Base-by-base conservation (phyloP, 2,329 filamentous ascomycete genomes). In the Cercospora zeae-maydis region DNA sequence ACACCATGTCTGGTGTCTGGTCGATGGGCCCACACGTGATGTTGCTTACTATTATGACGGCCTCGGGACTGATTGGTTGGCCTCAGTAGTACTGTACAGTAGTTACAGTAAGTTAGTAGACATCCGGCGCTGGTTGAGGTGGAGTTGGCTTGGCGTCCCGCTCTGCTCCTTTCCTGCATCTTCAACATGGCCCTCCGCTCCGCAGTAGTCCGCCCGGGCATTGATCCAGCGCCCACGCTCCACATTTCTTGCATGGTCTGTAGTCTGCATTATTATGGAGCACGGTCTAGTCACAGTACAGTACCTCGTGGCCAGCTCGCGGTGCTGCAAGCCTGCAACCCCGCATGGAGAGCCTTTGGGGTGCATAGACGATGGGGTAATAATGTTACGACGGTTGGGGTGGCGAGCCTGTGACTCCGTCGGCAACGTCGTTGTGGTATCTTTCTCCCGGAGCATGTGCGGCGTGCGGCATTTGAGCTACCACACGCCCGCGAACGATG, bases 271-370 rank as follows among this genome's bases (percentile, higher is more conserved):
- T 19, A 45, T 4, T 14, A 42, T 53, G 45, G 33, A 24, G 30
- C 42, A 51, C 49, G 49, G 30, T 59, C 57, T 37, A 21, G 49
- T 21, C 49, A n/a, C n/a, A n/a, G n/a, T n/a, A n/a, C n/a, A n/a
- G n/a, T n/a, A n/a, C 58, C 49, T 53, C 49, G 47, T 54, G 45
- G 27, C 24, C 16, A 31, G 36, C 47, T 33, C 58, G 47, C 53
- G 58, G 45, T 24, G 27, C 30, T 14, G 27, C 24, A 27, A 27
- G n/a, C n/a, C n/a, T n/a, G n/a, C 31, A 59, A 45, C 47, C 58
- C 58, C 37, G 37, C 39, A 36, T 60, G 58, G 58, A 54, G 58
- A 49, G 56, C 56, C 30, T 21, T 45, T 54, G 58, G 58, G 45
- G 58, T 60, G 37, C 58, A 60, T 37, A 34, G 16, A 34, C 57